Evolutionary conservation across 306 rosid species (phyloP), one percentile per base, ranked within the genome.

Genomic region (Cyamopsis tetragonoloba): DNA sequence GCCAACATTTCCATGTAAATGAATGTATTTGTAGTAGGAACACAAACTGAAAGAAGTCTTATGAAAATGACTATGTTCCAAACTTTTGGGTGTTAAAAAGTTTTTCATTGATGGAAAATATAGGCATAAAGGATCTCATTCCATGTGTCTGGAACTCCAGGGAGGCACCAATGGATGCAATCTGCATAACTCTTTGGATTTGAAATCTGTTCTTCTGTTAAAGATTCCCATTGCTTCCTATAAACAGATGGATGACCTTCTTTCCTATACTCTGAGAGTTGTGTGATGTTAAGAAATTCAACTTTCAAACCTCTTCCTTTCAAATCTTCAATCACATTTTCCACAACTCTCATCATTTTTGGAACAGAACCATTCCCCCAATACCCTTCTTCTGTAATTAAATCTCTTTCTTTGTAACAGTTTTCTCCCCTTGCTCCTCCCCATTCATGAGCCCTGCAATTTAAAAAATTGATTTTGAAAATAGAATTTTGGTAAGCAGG

Each of bases 101-200:
- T 30, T 42, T 50, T 74, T 84, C 60, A 80, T 78, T 20, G 76
- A 37, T 54, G 69, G 1, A 82, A 79, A 78, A 92, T 77, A 28
- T 76, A 72, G 42, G 91, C 84, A 75, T 82, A 89, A 24, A 89
- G 86, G 34, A 92, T 79, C 50, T 87, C 86, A 76, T 89, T 92
- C 98, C 98, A 92, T 0, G 83, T 83, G 51, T 92, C 98, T 15
- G 98, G 88, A 2, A 89, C 86, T 17, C 98, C 98, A 38, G 96
- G 96, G 7, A 89, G 96, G 46, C 96, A 92, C 98, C 98, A 92
- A 69, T 92, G 96, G 4, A 84, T 85, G 73, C 98, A 92, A 80
- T 92, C 96, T 5, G 98, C 93, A 57, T 89, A 89, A 57, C 49
- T 73, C 15, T 77, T 84, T 14, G 96, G 96, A 31, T 89, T 54